phyloP scores from a whole-genome alignment of 768 basidiomycete species.

The Boletus rubescentipes region DNA sequence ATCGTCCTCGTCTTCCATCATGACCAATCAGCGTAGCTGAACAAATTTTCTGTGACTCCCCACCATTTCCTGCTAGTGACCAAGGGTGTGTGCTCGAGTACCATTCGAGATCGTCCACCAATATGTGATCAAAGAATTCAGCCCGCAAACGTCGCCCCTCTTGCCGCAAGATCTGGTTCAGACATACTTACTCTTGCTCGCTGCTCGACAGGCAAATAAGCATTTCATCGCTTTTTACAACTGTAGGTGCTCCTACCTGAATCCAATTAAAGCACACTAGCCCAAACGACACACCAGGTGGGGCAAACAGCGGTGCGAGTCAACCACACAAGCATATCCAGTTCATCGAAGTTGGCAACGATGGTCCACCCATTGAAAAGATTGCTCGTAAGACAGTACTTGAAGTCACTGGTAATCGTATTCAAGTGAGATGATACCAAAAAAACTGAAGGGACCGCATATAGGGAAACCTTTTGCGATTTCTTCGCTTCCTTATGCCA shows the following conservation, averaged over 20 bases:
- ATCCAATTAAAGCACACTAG: neutral
- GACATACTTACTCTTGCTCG: conserved; percentile 68
- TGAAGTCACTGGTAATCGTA: conserved; percentile 38
- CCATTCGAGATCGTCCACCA: neutral
- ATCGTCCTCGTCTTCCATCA: neutral
- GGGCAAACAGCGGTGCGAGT: conserved; percentile 79
- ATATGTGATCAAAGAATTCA: conserved; percentile 51
- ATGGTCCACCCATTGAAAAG: conserved; percentile 75
- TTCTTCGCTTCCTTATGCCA: conserved; percentile 70
- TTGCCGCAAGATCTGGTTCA: conserved; percentile 77
- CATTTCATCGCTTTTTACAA: conserved; percentile 87
- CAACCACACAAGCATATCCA: conserved; percentile 93
- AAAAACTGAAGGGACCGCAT: neutral
- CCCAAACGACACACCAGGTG: conserved; percentile 46
- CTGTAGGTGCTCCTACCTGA: conserved; percentile 45
- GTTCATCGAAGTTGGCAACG: conserved; percentile 63
- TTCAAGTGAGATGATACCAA: neutral
- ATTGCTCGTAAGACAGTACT: conserved; percentile 58
- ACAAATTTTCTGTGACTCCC: conserved; percentile 83
- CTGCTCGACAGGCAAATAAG: conserved; percentile 59
- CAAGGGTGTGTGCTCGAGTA: conserved; percentile 54
- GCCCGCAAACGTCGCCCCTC: conserved; percentile 77
- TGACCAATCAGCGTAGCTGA: conserved; percentile 51
- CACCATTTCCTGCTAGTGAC: conserved; percentile 87
- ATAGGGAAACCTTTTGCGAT: conserved; percentile 75